Base-by-base conservation (phyloP, 2,329 filamentous ascomycete species). In the Aspergillus ibericus region DNA sequence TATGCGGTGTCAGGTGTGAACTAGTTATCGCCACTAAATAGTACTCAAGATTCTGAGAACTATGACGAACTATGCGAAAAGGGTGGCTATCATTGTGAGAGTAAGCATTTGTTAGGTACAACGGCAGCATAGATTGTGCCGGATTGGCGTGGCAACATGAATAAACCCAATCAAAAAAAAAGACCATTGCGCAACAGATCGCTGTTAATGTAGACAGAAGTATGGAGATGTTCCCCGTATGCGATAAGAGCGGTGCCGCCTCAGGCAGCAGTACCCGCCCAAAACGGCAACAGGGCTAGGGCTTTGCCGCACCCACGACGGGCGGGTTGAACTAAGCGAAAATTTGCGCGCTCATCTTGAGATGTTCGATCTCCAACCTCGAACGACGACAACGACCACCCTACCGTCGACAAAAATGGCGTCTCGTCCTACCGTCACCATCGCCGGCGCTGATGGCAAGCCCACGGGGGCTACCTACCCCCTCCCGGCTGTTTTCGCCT, bases 381-480 rank as follows among this genome's bases (percentile, higher is more conserved):
- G 59, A 70, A 70, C 68, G 68, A 70, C 72, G 70, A 73, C 73
- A 71, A 68, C 73, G 70, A 76, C 68, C 70, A 77, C 68, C 68
- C 66, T 66, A 62, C 62, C 59, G 67, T 70, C 72, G 70, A 72
- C 75, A 75, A 86, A 81, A 86, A 96, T 96, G 92, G 91, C 93
- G 85, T 93, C 90, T 81, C 88, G 95, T 85, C 95, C 95, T 82
- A 97, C 93, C 79, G 95, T 99, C 81, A 91, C 92, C 80, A 93
- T 99, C 85, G 88, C 96, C 85, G 88, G 90, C 83, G 92, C 92
- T 83, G 93, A 97, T 89, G 95, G 95, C 85, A 86, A 89, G 85
- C 85, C 92, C 83, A 90, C 88, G 82, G 90, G 90, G 80, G 87
- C 89, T 80, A 93, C 93, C 78, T 88, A 93, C 82, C 87, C 95